Conservation (phyloP, 2,329 filamentous ascomycete species). For the Ophiostoma australiae region DNA sequence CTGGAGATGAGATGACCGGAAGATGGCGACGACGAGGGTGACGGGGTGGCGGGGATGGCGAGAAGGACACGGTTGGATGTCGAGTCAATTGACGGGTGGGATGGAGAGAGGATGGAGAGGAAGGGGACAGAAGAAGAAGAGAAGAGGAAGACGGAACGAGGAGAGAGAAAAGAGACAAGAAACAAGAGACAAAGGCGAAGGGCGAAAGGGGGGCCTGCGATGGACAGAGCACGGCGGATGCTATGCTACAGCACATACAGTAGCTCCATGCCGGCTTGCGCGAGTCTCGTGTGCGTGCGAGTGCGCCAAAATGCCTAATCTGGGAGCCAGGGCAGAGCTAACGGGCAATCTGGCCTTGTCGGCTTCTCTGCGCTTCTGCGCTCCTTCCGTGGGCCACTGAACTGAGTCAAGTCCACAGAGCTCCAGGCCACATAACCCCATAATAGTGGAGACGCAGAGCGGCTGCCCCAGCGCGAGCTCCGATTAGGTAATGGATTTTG, state of each 20-base stretch:
- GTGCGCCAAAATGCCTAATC: neutral
- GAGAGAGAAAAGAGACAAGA: constrained; percentile 11
- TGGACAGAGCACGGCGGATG: constrained; percentile 18
- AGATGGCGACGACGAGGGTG: neutral
- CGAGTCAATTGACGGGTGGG: constrained; percentile 12
- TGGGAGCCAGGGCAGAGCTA: constrained; percentile 16
- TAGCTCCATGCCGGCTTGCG: neutral
- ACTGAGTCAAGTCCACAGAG: neutral
- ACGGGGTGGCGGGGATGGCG: neutral
- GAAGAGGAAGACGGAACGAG: constrained; percentile 24
- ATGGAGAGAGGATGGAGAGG: constrained; percentile 21
- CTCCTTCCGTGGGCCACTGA: neutral
- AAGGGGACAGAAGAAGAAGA: constrained; percentile 21
- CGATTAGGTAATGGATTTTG: constrained; percentile 17
- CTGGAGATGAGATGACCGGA: constrained; percentile 20
- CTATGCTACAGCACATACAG: neutral
- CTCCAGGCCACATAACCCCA: constrained; percentile 5
- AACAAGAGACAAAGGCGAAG: neutral
- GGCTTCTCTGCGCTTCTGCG: constrained; percentile 20
- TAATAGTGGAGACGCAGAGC: constrained; percentile 13
- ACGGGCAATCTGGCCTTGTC: constrained; percentile 32
- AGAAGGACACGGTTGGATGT: neutral
- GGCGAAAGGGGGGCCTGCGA: constrained; percentile 8
- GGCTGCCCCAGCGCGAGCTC: constrained; percentile 7
- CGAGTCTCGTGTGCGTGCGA: constrained; percentile 15